Percentiles rank a stretch among this genome's conserved stretches.
Evolutionary conservation across 805 yeast genomes (phyloP).

Genomic region (Maudiozyma pseudohumilis): DNA sequence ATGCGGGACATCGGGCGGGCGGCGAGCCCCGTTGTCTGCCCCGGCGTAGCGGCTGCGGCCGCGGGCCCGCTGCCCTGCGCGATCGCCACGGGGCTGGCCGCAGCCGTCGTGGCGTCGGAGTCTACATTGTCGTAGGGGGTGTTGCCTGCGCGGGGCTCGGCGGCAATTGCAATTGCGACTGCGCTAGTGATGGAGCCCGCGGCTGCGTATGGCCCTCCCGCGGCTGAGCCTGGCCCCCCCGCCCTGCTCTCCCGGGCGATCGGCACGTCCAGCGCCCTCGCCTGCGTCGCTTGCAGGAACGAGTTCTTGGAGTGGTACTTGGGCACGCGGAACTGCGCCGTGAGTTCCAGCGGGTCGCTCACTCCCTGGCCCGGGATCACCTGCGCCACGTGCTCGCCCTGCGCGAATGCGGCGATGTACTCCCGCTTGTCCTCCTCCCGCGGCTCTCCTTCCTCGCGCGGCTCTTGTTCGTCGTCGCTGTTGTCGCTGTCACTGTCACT

Average conservation of each 20-base stretch:
- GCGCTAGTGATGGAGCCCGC: conserved; percentile 1
- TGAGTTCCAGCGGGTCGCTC: conserved; percentile 25
- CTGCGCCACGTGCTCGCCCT: conserved; percentile 19
- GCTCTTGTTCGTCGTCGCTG: conserved; percentile 1
- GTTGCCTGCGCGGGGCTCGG: not conserved
- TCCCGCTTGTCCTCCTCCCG: conserved; percentile 19
- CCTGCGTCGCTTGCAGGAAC: conserved; percentile 22
- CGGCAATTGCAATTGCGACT: not conserved
- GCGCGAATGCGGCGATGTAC: conserved; percentile 13
- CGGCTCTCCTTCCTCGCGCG: conserved; percentile 9
- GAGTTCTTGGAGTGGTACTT: conserved; percentile 28
- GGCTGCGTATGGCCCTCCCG: no score
- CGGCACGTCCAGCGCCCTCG: conserved; percentile 21
- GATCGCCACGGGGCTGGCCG: no score
- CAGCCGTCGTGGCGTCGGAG: not conserved
- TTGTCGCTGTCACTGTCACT: not conserved
- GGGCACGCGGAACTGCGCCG: conserved; percentile 25
- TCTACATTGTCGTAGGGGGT: not conserved
- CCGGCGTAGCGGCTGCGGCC: not conserved
- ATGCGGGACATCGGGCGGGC: conserved; percentile 17
- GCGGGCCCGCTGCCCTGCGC: not conserved
- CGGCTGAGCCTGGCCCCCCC: no score
- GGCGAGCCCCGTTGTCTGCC: not conserved
- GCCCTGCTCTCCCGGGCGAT: conserved; percentile 11
- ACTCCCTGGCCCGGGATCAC: conserved; percentile 27